Evolutionary conservation across 1,139 yeast genomes (phyloP).

Genomic region (Hyphopichia burtonii): DNA sequence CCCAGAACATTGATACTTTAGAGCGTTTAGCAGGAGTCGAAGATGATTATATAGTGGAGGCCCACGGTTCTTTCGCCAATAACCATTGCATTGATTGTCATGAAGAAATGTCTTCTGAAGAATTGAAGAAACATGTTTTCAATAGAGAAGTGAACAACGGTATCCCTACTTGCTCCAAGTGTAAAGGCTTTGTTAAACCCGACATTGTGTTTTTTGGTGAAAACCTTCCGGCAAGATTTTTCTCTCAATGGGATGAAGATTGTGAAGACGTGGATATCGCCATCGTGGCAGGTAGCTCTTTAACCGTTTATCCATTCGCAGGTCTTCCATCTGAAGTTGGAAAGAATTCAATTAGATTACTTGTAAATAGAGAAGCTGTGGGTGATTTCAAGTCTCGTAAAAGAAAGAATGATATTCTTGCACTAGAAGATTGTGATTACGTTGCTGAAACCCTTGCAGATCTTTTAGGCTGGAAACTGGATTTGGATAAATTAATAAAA

Average conservation of each 20-base stretch:
- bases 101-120: conserved; percentile 50
- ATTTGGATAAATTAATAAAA: conserved; percentile 36
- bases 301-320: conserved; percentile 90
- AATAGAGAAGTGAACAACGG: conserved; percentile 29
- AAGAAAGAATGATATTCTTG: conserved; percentile 58
- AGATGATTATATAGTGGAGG: conserved; percentile 70
- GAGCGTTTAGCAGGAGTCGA: conserved; percentile 82
- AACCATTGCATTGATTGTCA: conserved; percentile 82
- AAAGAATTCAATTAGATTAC: conserved; percentile 49
- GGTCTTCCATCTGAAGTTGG: conserved; percentile 68
- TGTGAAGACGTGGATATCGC: conserved; percentile 62
- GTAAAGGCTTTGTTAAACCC: conserved; percentile 82
- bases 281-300: conserved; percentile 88
- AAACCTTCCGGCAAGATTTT: conserved; percentile 67
- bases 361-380: conserved; percentile 73
- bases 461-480: conserved; percentile 64
- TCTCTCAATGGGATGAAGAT: conserved; percentile 68
- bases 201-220: conserved; percentile 95
- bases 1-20: conserved; percentile 90
- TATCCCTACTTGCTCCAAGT: conserved; percentile 52
- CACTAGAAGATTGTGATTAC: conserved; percentile 62
- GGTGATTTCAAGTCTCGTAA: conserved; percentile 60
- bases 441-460: conserved; percentile 54
- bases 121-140: conserved; percentile 45
- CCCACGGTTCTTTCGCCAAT: conserved; percentile 89